These are phyloP conservation scores for Aureobasidium sp. DNA, from an alignment of 2,329 filamentous ascomycete species.

Conservation along the genomic window DNA sequence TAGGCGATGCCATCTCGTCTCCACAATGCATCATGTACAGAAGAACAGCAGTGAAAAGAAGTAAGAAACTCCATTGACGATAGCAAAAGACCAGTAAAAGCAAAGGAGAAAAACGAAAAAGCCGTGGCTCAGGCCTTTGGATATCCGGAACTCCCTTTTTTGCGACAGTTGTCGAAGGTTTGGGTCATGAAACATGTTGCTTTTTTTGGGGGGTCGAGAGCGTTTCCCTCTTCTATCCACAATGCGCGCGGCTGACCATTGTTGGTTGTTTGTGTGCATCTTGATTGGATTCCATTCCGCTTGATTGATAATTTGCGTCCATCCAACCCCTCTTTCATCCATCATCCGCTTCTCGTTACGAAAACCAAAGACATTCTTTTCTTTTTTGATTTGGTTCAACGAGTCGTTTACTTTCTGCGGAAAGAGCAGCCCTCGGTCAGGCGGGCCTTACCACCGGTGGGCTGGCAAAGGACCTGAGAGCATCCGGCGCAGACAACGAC, in stretches of 20 bases:
- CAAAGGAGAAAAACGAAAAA: slow-evolving; percentile 11
- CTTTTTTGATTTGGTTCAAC: slow-evolving; percentile 20
- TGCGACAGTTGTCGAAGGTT: slow-evolving; percentile 15
- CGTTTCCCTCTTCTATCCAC: slow-evolving; percentile 24
- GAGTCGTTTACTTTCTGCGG: slow-evolving; percentile 90
- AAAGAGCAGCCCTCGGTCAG: slow-evolving; percentile 99
- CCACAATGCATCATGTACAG: slow-evolving; percentile 20
- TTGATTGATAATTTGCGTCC: slow-evolving; percentile 19
- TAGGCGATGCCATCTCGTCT: slow-evolving; percentile 27
- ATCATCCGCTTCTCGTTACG: slow-evolving; percentile 14
- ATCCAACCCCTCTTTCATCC: slow-evolving; percentile 15
- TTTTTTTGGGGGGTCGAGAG: slow-evolving; percentile 17
- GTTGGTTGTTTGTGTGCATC: slow-evolving; percentile 15
- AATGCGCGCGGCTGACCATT: slow-evolving; percentile 17
- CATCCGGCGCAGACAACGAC: slow-evolving; percentile 99
- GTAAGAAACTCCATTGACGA: slow-evolving; percentile 18
- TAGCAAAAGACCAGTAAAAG: slow-evolving; percentile 15
- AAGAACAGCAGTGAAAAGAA: slow-evolving; percentile 15
- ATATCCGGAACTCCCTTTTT: slow-evolving; percentile 24
- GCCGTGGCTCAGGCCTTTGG: slow-evolving; percentile 16
- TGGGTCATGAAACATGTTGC: slow-evolving; percentile 20
- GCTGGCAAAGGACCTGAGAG: slow-evolving; percentile 99
- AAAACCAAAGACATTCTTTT: slow-evolving; percentile 17
- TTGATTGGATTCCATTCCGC: slow-evolving; percentile 17
- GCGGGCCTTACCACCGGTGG: slow-evolving; percentile 97